Evolutionary conservation across 2,329 filamentous ascomycete genomes (phyloP), one percentile per base, ranked within the genome.

Genomic region (Aspergillus aculeatus): DNA sequence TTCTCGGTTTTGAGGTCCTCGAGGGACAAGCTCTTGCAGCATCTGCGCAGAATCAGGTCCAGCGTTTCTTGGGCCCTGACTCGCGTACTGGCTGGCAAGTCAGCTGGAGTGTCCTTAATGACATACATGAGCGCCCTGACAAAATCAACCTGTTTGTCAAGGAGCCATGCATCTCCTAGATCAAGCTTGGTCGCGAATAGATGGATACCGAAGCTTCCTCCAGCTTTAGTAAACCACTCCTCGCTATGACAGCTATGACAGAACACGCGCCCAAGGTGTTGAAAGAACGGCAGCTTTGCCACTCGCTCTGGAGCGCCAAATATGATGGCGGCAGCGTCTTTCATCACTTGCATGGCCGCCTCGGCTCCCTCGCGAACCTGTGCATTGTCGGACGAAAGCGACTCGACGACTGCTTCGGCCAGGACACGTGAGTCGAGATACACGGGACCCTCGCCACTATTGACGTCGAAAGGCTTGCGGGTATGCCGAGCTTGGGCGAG

Each of bases 161-260:
- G 83, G 35, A 99, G 82, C 92, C 95, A 99, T 1, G 81, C 74
- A 69, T 96, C 90, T 47, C 92, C 92, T 50, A 99, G 83, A 56
- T 94, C 88, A 57, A 98, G 81, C 66, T 94, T 89, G 2, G 91
- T 94, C 32, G 94, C 88, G 59, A 99, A 80, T 58, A 96, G 88
- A 69, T 91, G 89, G 69, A 99, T 97, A 57, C 96, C 96, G 21
- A 94, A 80, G 56, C 90, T 93, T 44, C 95, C 95, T 52, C 94
- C 95, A 41, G 92, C 90, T 77, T 99, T 99, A 55, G 93, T 93
- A 71, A 96, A 99, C 95, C 96, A 99, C 69, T 99, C 95, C 73
- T 99, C 94, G 69, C 95, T 92, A 69, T 97, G 93, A 74, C 95
- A 99, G 65, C 91, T 92, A 73, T 99, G 95, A 68, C 91, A 95